Evolutionary conservation across 768 basidiomycete genomes (phyloP), one percentile per base, ranked within the genome.

Genomic region (Mycena capillaripes): DNA sequence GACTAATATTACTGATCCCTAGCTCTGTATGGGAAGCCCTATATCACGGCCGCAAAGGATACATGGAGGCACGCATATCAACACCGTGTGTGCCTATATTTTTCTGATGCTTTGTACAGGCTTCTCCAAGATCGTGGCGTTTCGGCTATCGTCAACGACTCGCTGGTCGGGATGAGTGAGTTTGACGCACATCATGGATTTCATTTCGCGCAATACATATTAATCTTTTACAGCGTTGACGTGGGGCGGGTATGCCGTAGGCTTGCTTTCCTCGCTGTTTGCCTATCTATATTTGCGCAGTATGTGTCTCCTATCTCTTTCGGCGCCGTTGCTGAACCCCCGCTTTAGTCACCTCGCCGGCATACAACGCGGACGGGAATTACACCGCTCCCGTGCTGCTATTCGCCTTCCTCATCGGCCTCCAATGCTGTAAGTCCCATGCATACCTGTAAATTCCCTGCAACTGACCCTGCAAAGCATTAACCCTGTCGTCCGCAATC

Each of bases 1-100:
- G 32, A 38, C 14, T 25, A 61, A 57, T 44, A 27, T 34, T 62
- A 10, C 52, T 12, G 36, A 36, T 32, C 56, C 25, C 25, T 53
- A 93, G 93, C 95, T 0, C 83, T 96, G 12, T 97, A 96, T 78
- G 95, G 95, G 38, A 97, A 96, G 81, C 84, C 92, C 1, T 96
- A 95, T 75, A 87, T 96, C 50, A 79, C 85, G 29, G 95, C 95
- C 32, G 94, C 95, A 0, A 95, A 93, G 79, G 94, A 95, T 79
- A 95, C 95, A 0, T 96, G 93, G 93, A 86, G 88, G 40, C 79
- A 95, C 64, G 58, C 89, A 94, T 82, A 89, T 88, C 77, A 92
- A 95, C 38, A 76, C 66, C 94, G 92, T 84, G 75, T 38, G 2
- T 38, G 2, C 38, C 38, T 4, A 38, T 10, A 11, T 16, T 25